These are phyloP conservation scores for Salix exigua DNA, from an alignment of 345 rosid species.

Conservation along the genomic window DNA sequence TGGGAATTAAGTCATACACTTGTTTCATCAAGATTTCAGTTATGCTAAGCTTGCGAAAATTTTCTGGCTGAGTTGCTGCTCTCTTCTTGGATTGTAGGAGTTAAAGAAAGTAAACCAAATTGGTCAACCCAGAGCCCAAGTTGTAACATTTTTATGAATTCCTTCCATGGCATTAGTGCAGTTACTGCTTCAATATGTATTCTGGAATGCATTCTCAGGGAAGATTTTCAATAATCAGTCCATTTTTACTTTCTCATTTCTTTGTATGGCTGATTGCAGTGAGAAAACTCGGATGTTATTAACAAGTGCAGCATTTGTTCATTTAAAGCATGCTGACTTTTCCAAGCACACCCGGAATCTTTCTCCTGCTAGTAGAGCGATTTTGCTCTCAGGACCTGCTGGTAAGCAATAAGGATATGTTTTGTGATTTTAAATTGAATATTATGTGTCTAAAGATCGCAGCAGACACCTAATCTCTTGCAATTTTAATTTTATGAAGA, in stretches of 20 bases:
- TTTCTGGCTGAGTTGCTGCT: neutral
- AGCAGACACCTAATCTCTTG: constrained; percentile 15
- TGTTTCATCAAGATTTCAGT: neutral
- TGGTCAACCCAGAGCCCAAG: neutral
- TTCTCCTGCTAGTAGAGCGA: constrained; percentile 81
- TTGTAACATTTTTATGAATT: neutral
- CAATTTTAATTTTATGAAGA: constrained; percentile 39
- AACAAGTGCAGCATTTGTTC: constrained; percentile 83
- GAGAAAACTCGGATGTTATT: constrained; percentile 59
- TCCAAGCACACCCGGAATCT: constrained; percentile 88
- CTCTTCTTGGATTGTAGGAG: neutral
- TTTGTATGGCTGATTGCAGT: constrained; percentile 41
- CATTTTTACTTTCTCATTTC: constrained; percentile 5
- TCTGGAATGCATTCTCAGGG: neutral
- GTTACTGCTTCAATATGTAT: neutral
- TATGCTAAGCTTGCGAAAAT: neutral
- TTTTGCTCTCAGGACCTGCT: constrained; percentile 88
- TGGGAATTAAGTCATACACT: neutral
- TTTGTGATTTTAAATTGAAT: neutral
- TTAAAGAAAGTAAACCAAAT: neutral
- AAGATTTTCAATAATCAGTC: neutral
- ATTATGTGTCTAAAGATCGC: neutral
- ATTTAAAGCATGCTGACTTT: constrained; percentile 69
- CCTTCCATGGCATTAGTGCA: neutral
- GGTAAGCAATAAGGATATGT: constrained; percentile 43